A percentile compares a stretch with the other conserved stretches of the same genome.
Evolutionary conservation across 225 moss, liverwort and hornwort genomes (phyloP).

Genomic region (Lunularia cruciata): DNA sequence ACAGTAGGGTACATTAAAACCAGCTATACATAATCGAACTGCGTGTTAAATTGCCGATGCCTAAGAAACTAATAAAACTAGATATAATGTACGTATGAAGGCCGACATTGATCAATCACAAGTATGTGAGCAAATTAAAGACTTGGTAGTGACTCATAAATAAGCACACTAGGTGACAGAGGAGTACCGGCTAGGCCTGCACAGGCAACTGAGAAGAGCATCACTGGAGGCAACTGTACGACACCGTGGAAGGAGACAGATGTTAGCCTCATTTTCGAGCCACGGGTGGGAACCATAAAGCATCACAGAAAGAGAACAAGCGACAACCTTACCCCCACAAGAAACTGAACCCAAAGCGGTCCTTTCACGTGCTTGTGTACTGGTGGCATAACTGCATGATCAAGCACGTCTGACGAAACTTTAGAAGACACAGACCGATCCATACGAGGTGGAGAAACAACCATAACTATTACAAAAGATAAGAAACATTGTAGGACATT

Average conservation of each 20-base stretch:
- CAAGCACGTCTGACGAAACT: not conserved
- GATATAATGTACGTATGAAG: too few relatives aligned
- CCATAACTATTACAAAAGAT: not conserved
- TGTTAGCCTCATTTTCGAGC: not conserved
- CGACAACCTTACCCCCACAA: slow-evolving; percentile 67
- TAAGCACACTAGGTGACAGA: not conserved
- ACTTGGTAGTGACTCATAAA: too few relatives aligned
- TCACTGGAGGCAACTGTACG: slow-evolving; percentile 84
- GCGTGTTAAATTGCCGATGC: too few relatives aligned
- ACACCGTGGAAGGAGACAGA: not conserved
- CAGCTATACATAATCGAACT: too few relatives aligned
- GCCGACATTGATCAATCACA: too few relatives aligned
- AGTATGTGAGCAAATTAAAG: too few relatives aligned
- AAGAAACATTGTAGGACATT: not conserved
- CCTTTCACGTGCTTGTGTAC: slow-evolving; percentile 86
- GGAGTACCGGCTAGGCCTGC: slow-evolving; percentile 82
- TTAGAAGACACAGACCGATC: not conserved
- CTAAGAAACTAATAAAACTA: too few relatives aligned
- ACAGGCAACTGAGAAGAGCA: slow-evolving; percentile 87
- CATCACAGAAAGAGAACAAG: not conserved
- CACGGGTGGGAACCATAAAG: not conserved
- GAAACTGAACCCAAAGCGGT: slow-evolving; percentile 88
- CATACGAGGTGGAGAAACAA: not conserved
- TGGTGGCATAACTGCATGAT: slow-evolving; percentile 83
- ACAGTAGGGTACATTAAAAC: too few relatives aligned